These are phyloP conservation scores for Brassica juncea DNA, from an alignment of 345 rosid genomes.

Conservation along the genomic window DNA sequence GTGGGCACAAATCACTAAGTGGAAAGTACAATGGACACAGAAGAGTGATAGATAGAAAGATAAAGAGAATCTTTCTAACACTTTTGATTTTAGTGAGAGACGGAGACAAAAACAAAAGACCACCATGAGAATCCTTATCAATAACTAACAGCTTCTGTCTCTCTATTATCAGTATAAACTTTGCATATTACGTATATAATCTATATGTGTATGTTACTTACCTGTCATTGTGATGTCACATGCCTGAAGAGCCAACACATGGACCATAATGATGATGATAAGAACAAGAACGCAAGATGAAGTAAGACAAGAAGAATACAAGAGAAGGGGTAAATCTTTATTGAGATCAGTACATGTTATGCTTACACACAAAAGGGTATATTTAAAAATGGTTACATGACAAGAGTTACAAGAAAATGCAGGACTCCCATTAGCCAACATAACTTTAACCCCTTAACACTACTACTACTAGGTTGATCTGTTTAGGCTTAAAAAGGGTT, in stretches of 20 bases:
- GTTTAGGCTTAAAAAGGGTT: neutral
- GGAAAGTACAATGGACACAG: neutral
- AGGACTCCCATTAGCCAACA: constrained; percentile 10
- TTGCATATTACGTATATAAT: neutral
- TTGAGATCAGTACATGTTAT: constrained; percentile 66
- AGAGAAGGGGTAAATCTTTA: constrained; percentile 47
- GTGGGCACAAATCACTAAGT: constrained; percentile 1
- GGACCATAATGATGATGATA: constrained; percentile 25
- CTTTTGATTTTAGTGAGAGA: constrained; percentile 35
- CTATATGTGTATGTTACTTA: neutral
- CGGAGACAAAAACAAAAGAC: constrained; percentile 30
- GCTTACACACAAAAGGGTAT: constrained; percentile 50
- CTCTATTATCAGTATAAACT: constrained; percentile 26
- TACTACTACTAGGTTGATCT: neutral
- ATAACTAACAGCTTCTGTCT: constrained; percentile 38
- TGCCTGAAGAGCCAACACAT: constrained; percentile 32
- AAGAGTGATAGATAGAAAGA: neutral
- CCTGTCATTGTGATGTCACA: constrained; percentile 34
- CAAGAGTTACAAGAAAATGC: constrained; percentile 35
- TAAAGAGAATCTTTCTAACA: constrained; percentile 28
- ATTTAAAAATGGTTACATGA: constrained; percentile 48
- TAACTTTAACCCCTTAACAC: constrained; percentile 43
- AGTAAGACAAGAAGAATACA: constrained; percentile 40
- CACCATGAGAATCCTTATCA: constrained; percentile 36
- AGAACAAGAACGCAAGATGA: constrained; percentile 38